Base-by-base conservation (phyloP, 1,284 basidiomycete genomes). In the Peniophora sp. region DNA sequence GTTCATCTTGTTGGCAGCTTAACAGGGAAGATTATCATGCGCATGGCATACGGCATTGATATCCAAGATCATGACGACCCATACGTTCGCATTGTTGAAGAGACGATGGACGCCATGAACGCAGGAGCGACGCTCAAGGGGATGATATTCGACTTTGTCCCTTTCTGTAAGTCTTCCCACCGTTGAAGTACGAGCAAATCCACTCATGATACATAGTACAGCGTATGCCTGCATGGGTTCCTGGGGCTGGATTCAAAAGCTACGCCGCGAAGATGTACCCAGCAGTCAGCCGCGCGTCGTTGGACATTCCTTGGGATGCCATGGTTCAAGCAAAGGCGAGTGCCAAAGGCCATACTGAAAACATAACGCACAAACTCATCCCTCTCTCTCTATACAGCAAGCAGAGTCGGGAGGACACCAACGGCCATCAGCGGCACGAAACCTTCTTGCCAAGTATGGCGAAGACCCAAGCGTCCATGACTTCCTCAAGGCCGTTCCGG, bases 21-120 rank as follows among this genome's bases (percentile, higher is more conserved):
- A 51, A 58, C 60, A 0, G 63, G 58, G 1, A 39, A 52, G 20
- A 55, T 56, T 14, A 64, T 64, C 17, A 55, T 64, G 53, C 55
- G 56, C 14, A 55, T 64, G 16, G 57, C 57, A 2, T 65, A 63
- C 41, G 63, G 59, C 25, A 63, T 65, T 45, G 57, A 62, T 19
- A 59, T 64, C 5, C 44, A 57, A 52, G 50, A 51, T 8, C 47
- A 55, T 9, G 47, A 58, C 20, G 61, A 65, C 45, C 61, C 59
- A 2, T 62, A 59, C 52, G 53, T 64, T 12, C 47, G 45, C 32
- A 57, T 52, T 1, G 62, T 61, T 2, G 63, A 64, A 45, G 54
- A 56, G 16, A 59, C 58, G 3, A 50, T 59, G 2, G 51, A 54
- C 12, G 53, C 53, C 2, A 53, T 61, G 10, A 25, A 52, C 1